Evolutionary conservation across 2,329 filamentous ascomycete species (phyloP).

Genomic region (Fusarium brevicatenulatum): DNA sequence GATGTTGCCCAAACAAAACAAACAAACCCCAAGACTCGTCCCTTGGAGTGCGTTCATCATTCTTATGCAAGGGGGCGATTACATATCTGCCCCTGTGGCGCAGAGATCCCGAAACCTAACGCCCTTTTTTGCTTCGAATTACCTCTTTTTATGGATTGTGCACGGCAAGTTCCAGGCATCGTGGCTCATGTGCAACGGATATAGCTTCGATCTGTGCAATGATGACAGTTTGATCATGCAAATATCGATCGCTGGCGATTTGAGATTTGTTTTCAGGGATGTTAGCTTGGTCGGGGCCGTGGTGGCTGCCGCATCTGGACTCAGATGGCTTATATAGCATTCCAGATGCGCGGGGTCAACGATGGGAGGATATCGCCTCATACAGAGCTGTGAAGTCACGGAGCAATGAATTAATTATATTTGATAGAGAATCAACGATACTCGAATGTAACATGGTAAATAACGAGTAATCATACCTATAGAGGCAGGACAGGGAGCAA

Average conservation of each 20-base stretch:
- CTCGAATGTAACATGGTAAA: rapidly evolving
- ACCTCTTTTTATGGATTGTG: not conserved
- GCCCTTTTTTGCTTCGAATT: not conserved
- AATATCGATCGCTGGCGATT: not conserved
- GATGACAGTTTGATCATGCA: not conserved
- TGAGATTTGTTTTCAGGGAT: not conserved
- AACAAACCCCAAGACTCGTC: not conserved
- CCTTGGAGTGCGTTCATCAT: not conserved
- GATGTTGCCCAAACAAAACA: not conserved
- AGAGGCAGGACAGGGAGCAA: not conserved
- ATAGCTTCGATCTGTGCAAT: not conserved
- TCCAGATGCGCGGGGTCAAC: not conserved
- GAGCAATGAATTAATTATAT: rapidly evolving
- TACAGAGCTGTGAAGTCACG: not conserved
- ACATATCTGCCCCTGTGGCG: not conserved
- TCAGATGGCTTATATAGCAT: not conserved
- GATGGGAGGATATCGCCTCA: not conserved
- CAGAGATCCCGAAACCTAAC: not conserved
- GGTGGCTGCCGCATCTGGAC: not conserved
- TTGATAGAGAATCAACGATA: rapidly evolving
- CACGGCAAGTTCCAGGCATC: not conserved
- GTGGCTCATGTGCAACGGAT: not conserved
- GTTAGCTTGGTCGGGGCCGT: not conserved
- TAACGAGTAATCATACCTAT: not conserved
- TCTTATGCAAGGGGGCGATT: not conserved